These are phyloP conservation scores for Citrus australasica DNA, from an alignment of 345 rosid species.

Conservation along the genomic window DNA sequence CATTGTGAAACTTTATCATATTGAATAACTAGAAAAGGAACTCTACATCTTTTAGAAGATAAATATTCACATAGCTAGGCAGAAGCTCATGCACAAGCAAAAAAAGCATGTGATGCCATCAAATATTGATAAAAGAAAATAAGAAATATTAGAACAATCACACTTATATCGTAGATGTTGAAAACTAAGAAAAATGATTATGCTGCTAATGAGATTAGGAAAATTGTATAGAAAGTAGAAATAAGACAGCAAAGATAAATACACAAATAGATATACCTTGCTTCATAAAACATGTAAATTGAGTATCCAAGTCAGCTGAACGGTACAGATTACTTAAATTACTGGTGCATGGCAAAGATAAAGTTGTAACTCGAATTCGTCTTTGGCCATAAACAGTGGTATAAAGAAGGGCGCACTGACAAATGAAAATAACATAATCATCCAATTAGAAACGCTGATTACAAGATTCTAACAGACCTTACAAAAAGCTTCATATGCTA, in stretches of 20 bases:
- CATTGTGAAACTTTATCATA: slow-evolving; percentile 1
- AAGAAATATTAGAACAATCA: background rate
- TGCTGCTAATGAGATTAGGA: background rate
- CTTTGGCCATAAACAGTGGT: slow-evolving; percentile 92
- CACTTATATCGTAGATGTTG: background rate
- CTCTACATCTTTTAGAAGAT: background rate
- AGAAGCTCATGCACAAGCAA: background rate
- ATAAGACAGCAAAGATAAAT: background rate
- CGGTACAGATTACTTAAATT: slow-evolving; percentile 88
- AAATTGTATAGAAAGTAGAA: background rate
- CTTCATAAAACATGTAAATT: slow-evolving; percentile 90
- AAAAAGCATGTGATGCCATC: background rate
- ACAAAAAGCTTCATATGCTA: slow-evolving; percentile 12
- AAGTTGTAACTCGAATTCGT: slow-evolving; percentile 85
- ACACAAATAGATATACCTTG: slow-evolving; percentile 54
- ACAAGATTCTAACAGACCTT: background rate
- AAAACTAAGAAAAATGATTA: background rate
- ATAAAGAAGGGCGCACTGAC: slow-evolving; percentile 94
- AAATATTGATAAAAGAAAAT: background rate
- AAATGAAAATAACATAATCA: slow-evolving; percentile 17
- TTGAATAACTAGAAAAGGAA: background rate
- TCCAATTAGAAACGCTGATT: background rate
- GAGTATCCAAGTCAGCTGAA: slow-evolving; percentile 93
- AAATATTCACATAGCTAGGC: background rate
- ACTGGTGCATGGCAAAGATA: slow-evolving; percentile 91